Evolutionary conservation across 2,329 filamentous ascomycete genomes (phyloP), one percentile per base, ranked within the genome.

Genomic region (Lithohypha guttulata): DNA sequence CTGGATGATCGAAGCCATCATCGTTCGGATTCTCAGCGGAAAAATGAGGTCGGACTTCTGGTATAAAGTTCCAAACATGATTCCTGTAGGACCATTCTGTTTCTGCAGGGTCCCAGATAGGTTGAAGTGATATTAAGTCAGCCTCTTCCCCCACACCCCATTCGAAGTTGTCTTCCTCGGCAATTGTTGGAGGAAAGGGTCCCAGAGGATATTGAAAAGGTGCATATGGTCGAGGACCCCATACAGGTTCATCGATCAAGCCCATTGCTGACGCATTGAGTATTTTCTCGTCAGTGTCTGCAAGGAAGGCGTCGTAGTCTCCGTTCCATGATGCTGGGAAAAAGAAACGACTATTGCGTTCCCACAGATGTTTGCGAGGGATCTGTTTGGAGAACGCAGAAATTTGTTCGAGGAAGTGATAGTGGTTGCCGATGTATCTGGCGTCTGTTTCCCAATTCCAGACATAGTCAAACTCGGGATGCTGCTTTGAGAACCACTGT

Each of bases 141-240:
- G 80, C 79, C 44, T 81, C 76, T 57, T 84, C 80, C 31, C 76
- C 80, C 2, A 83, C 75, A 41, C 81, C 81, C 81, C 81, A 85
- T 52, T 74, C 60, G 56, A 81, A 84, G 41, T 79, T 63, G 51
- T 84, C 81, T 9, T 70, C 58, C 33, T 68, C 62, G 6, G 75
- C 67, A 28, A 70, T 56, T 2, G 69, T 69, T 0, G 79, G 77
- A 4, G 79, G 78, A 29, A 66, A 66, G 6, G 75, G 78, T 8
- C 77, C 79, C 15, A 75, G 62, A 0, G 79, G 77, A 38, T 37
- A 43, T 60, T 65, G 48, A 76, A 65, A 41, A 74, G 70, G 2
- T 78, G 66, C 46, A 78, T 64, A 21, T 6, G 71, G 63, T 1
- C 66, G 62, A 8, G 75, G 58, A 0, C 80, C 81, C 82, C 81